Evolutionary conservation across 805 yeast species (phyloP).

Genomic region (Torulaspora maleeae): DNA sequence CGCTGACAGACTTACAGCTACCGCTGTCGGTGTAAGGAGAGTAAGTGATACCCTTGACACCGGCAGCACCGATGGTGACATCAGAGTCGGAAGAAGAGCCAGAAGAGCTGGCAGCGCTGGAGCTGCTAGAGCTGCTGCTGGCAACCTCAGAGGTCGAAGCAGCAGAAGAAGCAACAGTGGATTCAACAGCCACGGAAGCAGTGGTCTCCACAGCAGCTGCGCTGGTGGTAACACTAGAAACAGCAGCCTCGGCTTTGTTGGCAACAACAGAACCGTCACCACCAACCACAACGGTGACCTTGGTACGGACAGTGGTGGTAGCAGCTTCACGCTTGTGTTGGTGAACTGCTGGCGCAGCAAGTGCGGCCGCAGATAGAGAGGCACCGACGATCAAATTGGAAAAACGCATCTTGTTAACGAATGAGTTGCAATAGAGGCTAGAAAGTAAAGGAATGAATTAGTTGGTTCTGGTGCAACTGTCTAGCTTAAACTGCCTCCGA

Average conservation of each 20-base stretch:
- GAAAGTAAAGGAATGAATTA: conserved; percentile 16
- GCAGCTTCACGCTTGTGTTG: conserved; percentile 53
- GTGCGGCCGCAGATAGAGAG: conserved; percentile 45
- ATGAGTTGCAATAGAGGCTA: conserved; percentile 3
- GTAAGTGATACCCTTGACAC: conserved; percentile 72
- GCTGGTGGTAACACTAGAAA: conserved; percentile 30
- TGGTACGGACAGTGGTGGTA: conserved; percentile 47
- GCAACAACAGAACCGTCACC: conserved; percentile 26
- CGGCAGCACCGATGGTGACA: conserved; percentile 37
- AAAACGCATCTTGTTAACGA: conserved; percentile 42
- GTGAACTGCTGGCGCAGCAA: conserved; percentile 61
- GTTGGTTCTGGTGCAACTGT: conserved; percentile 12
- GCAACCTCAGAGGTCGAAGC: conserved; percentile 19
- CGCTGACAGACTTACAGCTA: conserved; percentile 57
- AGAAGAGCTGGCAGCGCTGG: conserved; percentile 35
- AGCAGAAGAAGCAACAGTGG: conserved; percentile 9
- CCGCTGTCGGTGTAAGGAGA: conserved; percentile 71
- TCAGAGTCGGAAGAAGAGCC: conserved; percentile 34
- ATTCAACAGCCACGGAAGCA: conserved; percentile 17
- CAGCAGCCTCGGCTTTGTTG: conserved; percentile 26
- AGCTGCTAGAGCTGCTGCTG: conserved; percentile 35
- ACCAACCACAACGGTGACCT: conserved; percentile 36
- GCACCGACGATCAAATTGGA: conserved; percentile 45
- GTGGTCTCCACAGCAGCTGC: conserved; percentile 30
- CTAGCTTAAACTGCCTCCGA: not conserved